Percentiles rank a stretch among this genome's conserved stretches.
Conservation (phyloP, 1,139 yeast genomes). For the Suhomyces kunorum region DNA sequence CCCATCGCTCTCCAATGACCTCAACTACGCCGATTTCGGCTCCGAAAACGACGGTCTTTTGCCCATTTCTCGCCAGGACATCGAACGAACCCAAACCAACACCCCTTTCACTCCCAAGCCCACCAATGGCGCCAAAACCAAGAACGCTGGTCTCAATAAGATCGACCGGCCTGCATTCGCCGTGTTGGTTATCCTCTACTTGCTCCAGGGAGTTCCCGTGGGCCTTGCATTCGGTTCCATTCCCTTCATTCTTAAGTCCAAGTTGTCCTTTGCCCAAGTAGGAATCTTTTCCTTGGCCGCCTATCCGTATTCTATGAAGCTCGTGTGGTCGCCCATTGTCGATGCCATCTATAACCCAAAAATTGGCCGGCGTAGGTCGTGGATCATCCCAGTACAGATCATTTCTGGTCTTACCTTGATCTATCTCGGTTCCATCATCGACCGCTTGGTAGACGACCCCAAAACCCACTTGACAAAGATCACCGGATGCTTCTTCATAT, state of each 20-base stretch:
- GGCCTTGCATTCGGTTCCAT: constrained; percentile 94
- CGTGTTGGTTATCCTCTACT: constrained; percentile 68
- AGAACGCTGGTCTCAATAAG: constrained; percentile 15
- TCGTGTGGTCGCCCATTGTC: constrained; percentile 94
- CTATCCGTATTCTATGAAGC: constrained; percentile 89
- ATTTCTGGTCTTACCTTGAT: constrained; percentile 71
- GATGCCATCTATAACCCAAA: constrained; percentile 73
- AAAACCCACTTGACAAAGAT: constrained; percentile 54
- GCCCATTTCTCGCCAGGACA: constrained; percentile 33
- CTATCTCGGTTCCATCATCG: constrained; percentile 61
- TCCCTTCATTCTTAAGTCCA: constrained; percentile 86
- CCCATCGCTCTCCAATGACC: constrained; percentile 18
- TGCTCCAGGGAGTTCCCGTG: constrained; percentile 92
- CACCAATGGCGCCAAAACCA: constrained; percentile 4
- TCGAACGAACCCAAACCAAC: constrained; percentile 10
- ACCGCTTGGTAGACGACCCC: constrained; percentile 57
- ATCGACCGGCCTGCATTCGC: constrained; percentile 71
- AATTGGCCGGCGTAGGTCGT: constrained; percentile 82
- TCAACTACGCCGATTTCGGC: constrained; percentile 28
- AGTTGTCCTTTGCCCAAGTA: constrained; percentile 82
- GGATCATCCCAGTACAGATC: constrained; percentile 93
- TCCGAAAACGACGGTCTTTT: constrained; percentile 40
- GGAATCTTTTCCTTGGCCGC: constrained; percentile 91
- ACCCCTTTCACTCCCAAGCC: constrained; percentile 9
- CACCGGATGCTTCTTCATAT: constrained; percentile 64